These are phyloP conservation scores for Primulina eburnea DNA, from an alignment of 257 asterid species.

Conservation along the genomic window DNA sequence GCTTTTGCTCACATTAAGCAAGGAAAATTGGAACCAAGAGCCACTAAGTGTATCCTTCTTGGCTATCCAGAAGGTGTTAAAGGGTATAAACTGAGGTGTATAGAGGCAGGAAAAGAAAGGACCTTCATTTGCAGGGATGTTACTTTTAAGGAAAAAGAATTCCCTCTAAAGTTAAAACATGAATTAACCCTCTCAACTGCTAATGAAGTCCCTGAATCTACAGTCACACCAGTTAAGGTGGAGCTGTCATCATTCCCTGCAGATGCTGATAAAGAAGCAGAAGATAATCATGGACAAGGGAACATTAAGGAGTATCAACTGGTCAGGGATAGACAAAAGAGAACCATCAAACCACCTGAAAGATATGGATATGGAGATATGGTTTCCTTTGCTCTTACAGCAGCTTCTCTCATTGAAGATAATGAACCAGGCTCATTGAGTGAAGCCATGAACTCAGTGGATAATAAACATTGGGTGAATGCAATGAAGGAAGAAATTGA, in stretches of 20 bases:
- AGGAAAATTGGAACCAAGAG: too few species aligned
- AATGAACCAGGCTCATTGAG: not conserved
- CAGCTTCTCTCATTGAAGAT: accelerated
- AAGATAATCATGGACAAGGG: too few species aligned
- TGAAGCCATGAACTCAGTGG: not conserved
- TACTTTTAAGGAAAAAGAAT: not conserved
- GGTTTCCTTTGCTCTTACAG: not conserved
- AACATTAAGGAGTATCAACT: not conserved
- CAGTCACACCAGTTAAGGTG: not conserved
- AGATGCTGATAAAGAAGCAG: not conserved
- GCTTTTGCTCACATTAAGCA: too few species aligned
- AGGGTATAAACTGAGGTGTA: not conserved
- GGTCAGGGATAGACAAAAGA: not conserved
- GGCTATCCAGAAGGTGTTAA: not conserved
- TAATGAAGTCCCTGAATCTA: not conserved
- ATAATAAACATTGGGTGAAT: not conserved
- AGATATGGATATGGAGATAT: not conserved
- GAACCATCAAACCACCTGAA: not conserved
- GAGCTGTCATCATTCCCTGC: not conserved
- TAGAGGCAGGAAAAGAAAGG: not conserved
- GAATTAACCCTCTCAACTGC: too few species aligned
- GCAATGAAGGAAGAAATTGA: not conserved
- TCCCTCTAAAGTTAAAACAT: too few species aligned
- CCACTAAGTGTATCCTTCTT: too few species aligned
- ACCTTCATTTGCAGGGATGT: not conserved